phyloP scores from a whole-genome alignment of 2,329 filamentous ascomycete genomes.

The Clonostachys solani region DNA sequence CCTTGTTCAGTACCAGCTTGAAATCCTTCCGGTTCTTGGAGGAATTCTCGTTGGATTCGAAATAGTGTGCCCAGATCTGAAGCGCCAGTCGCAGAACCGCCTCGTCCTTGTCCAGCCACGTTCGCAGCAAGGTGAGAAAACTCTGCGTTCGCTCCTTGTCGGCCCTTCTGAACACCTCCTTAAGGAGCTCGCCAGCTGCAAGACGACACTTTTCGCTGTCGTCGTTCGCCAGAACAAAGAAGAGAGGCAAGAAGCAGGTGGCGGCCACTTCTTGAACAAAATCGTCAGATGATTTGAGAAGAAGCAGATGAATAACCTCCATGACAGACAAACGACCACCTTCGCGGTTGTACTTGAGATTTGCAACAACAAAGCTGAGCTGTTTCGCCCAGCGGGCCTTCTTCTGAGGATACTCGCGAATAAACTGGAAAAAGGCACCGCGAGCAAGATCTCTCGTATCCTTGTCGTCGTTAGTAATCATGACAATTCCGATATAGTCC shows the following conservation, averaged over 20 bases:
- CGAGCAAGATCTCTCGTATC: constrained; percentile 83
- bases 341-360: constrained; percentile 84
- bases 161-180: constrained; percentile 74
- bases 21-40: constrained; percentile 65
- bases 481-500: constrained; percentile 83
- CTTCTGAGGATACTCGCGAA: constrained; percentile 91
- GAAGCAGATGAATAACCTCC: constrained; percentile 82
- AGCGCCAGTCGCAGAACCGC: constrained; percentile 70
- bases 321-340: constrained; percentile 89
- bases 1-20: constrained; percentile 52
- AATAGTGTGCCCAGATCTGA: constrained; percentile 78
- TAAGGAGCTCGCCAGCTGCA: constrained; percentile 75
- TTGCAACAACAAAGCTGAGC: constrained; percentile 81
- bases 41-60: constrained; percentile 61
- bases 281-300: constrained; percentile 79
- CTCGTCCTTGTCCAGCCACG: constrained; percentile 73
- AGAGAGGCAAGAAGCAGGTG: constrained; percentile 79
- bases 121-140: constrained; percentile 66
- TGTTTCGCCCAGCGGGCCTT: constrained; percentile 88
- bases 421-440: constrained; percentile 88
- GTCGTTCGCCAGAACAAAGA: constrained; percentile 84
- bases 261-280: constrained; percentile 78
- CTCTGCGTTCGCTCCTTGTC: constrained; percentile 67
- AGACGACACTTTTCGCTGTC: constrained; percentile 81
- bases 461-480: constrained; percentile 93